Conservation (phyloP, 2,329 filamentous ascomycete species). For the Colletotrichum sp. region DNA sequence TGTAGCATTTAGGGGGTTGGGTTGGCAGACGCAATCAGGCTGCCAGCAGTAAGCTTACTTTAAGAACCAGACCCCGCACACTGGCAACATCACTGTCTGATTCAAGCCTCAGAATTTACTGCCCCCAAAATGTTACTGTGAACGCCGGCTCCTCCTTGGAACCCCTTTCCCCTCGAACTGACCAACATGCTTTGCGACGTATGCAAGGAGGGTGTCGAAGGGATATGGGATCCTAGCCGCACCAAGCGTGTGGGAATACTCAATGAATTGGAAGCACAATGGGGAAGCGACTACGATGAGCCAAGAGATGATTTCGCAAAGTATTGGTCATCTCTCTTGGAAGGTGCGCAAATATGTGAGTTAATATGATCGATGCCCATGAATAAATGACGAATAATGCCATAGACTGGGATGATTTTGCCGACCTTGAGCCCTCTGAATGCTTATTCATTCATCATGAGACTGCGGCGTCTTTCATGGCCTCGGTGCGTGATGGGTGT, state of each 20-base stretch:
- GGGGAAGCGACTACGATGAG: neutral
- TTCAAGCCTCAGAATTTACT: too few species aligned
- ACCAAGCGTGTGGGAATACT: neutral
- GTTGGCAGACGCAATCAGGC: neutral
- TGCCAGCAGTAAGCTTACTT: neutral
- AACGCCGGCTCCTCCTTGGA: neutral
- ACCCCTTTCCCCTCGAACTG: neutral
- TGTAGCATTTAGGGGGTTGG: neutral
- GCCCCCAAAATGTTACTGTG: too few species aligned
- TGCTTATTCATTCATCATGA: neutral
- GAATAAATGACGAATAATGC: neutral
- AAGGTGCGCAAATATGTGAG: neutral
- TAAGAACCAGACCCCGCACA: neutral
- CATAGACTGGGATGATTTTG: neutral
- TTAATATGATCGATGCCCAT: rapidly evolving
- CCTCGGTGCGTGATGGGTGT: neutral
- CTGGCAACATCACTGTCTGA: neutral
- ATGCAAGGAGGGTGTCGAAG: neutral
- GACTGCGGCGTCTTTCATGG: neutral
- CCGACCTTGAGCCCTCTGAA: rapidly evolving
- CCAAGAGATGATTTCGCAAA: neutral
- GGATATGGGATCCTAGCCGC: neutral
- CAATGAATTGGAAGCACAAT: neutral
- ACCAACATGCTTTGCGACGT: neutral
- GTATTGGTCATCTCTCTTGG: neutral